phyloP scores from a whole-genome alignment of 495 filamentous ascomycete genomes.

The Lentithecium fluviatile region DNA sequence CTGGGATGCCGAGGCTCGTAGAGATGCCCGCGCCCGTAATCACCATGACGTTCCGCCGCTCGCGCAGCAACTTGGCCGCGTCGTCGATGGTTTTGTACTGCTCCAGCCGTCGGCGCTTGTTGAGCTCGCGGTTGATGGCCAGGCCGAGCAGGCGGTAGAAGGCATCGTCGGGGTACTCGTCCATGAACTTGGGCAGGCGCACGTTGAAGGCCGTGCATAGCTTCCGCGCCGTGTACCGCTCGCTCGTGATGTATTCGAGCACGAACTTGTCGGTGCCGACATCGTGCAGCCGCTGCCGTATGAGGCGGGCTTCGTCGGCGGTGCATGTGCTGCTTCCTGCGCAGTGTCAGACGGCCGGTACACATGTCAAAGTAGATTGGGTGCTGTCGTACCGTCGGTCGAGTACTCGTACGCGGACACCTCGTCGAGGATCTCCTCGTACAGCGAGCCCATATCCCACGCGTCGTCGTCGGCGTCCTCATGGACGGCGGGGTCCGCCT shows the following conservation, averaged over 20 bases:
- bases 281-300: constrained; percentile 66
- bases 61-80: constrained; percentile 72
- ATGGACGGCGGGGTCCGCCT: neutral
- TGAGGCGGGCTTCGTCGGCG: constrained; percentile 66
- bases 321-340: constrained; percentile 60
- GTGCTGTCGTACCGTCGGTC: constrained; percentile 36
- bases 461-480: constrained; percentile 61
- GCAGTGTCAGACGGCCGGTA: constrained; percentile 1
- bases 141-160: constrained; percentile 73
- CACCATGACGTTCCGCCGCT: constrained; percentile 81
- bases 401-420: constrained; percentile 46
- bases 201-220: constrained; percentile 92
- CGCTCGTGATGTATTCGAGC: constrained; percentile 65
- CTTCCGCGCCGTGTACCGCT: constrained; percentile 72
- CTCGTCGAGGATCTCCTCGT: constrained; percentile 65
- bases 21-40: constrained; percentile 92
- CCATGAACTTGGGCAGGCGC: constrained; percentile 67
- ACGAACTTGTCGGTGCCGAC: constrained; percentile 77
- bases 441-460: constrained; percentile 68
- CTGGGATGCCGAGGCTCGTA: constrained; percentile 66
- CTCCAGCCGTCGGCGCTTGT: constrained; percentile 73
- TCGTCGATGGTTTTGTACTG: constrained; percentile 87
- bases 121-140: constrained; percentile 78
- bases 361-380: neutral
- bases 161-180: constrained; percentile 49